Evolutionary conservation across 2,329 filamentous ascomycete genomes (phyloP).

Genomic region (Apiospora rasikravindrae): DNA sequence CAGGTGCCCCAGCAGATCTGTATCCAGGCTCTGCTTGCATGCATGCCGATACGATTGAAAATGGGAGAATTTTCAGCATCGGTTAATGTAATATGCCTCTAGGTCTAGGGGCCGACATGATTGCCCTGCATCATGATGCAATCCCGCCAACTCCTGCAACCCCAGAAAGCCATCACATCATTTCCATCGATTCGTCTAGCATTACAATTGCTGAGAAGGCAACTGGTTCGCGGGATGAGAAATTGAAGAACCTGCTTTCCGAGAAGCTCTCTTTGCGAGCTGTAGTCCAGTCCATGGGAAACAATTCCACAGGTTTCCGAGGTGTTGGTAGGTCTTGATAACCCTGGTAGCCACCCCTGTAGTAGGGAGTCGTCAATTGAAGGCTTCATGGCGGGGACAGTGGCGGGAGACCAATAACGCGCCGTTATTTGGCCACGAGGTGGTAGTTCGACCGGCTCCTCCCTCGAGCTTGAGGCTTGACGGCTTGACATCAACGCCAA

Average conservation of each 20-base stretch:
- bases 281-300: not conserved
- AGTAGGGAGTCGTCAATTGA: not conserved
- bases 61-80: not conserved
- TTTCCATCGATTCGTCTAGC: not conserved
- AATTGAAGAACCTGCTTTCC: not conserved
- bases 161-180: not conserved
- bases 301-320: not conserved
- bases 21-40: not conserved
- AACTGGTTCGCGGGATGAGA: not conserved
- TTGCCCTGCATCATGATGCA: not conserved
- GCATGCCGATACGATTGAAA: not conserved
- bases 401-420: slow-evolving; percentile 6
- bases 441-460: not conserved
- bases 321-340: not conserved
- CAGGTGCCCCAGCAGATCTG: not conserved
- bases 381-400: not conserved
- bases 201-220: no score
- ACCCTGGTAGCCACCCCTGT: not conserved
- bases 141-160: not conserved
- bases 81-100: not conserved
- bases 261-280: not conserved
- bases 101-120: not conserved
- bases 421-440: not conserved
- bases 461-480: not conserved
- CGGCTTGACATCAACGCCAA: not conserved